These are phyloP conservation scores for Cordyceps farinosa DNA, from an alignment of 2,329 filamentous ascomycete genomes.

Conservation along the genomic window DNA sequence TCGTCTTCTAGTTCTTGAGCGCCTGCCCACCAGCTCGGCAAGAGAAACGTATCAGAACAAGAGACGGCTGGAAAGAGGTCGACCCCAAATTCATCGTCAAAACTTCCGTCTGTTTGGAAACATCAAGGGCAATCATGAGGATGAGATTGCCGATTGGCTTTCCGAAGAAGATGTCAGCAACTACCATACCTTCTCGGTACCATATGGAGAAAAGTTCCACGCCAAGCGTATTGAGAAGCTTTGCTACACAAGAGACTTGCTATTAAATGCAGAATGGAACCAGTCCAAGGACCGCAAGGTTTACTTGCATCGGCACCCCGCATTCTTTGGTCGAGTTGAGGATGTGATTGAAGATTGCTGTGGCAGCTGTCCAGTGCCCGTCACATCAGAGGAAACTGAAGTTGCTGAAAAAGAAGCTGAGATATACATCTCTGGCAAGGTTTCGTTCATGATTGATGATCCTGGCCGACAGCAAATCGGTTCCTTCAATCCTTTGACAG, in stretches of 20 bases:
- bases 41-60: slow-evolving; percentile 68
- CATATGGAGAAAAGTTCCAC: slow-evolving; percentile 59
- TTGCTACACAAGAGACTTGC: slow-evolving; percentile 74
- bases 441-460: slow-evolving; percentile 75
- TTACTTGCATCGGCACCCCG: slow-evolving; percentile 77
- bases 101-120: slow-evolving; percentile 56
- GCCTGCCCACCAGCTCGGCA: slow-evolving; percentile 64
- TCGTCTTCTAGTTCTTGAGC: slow-evolving; percentile 74
- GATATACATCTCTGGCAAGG: slow-evolving; percentile 69
- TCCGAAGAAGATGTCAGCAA: slow-evolving; percentile 72
- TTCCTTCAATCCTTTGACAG: slow-evolving; percentile 75
- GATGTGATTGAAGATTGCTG: slow-evolving; percentile 81
- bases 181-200: slow-evolving; percentile 74
- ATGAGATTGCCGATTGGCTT: slow-evolving; percentile 82
- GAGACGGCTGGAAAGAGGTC: slow-evolving; percentile 67
- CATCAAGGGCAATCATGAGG: slow-evolving; percentile 72
- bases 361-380: slow-evolving; percentile 67
- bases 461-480: slow-evolving; percentile 71
- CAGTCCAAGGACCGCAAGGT: slow-evolving; percentile 70
- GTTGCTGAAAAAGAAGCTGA: slow-evolving; percentile 68
- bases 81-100: slow-evolving; percentile 51
- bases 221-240: slow-evolving; percentile 76
- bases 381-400: slow-evolving; percentile 68
- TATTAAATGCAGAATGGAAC: slow-evolving; percentile 87
- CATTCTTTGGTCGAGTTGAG: slow-evolving; percentile 73